Evolutionary conservation across 371 early-diverging fungal species (phyloP), one percentile per base, ranked within the genome.

Genomic region (Blakeslea trispora): DNA sequence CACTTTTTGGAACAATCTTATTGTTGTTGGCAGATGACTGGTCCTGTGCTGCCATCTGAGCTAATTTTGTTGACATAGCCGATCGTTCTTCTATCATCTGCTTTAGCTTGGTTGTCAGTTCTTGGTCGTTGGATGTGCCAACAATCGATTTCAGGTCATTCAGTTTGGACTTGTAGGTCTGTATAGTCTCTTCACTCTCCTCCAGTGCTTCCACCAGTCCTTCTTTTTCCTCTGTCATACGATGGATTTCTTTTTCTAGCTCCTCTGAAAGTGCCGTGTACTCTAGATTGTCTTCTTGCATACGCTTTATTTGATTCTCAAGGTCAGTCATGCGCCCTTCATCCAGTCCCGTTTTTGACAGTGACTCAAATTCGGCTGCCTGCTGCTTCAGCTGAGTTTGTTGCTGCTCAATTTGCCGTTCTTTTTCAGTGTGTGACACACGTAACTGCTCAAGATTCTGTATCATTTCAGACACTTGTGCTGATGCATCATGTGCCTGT

Each of bases 211-310:
- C 49, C 13, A 45, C 45, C 17, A 65, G 34, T 0, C 24, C 45
- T 44, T 61, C 66, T n/a, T 52, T 59, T 28, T 70, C 63, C 34
- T 57, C 45, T 47, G 64, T 67, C 35, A 73, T 45, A 15, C 65
- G 42, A 34, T 49, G 42, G 1, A 73, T 67, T 55, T 73, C 70
- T 24, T 57, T 59, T 53, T 73, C 74, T 22, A 73, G 39, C 8
- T 69, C 74, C 48, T 60, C 61, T 14, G 70, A 56, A 3, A 73
- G 47, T 21, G 48, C 50, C 5, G 58, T 53, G 34, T 70, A 73
- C 54, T 73, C 74, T 22, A 45, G 11, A 37, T 73, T 73, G n/a
- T 73, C 74, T 13, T 73, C 71, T n/a, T 53, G 46, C 11, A 62
- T 34, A 39, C 56, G 59, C 40, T 61, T 64, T 2, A 56, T 14